Base-by-base conservation (phyloP, 768 basidiomycete species). In the Mycena chlorophos region DNA sequence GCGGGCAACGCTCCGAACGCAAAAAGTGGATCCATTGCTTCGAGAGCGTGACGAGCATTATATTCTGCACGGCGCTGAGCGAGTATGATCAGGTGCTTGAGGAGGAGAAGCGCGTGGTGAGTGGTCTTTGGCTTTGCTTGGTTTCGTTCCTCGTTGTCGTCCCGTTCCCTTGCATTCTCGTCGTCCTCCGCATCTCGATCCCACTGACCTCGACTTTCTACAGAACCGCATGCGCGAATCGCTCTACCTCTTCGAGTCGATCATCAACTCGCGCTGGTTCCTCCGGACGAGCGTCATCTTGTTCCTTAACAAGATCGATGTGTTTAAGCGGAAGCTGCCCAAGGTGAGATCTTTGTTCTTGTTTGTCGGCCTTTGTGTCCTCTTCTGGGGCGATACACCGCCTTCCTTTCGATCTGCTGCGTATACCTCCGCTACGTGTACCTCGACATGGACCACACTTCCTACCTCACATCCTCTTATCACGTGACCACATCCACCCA, bases 141-240 rank as follows among this genome's bases (percentile, higher is more conserved):
- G n/a, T n/a, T n/a, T n/a, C n/a, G n/a, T n/a, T n/a, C n/a, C n/a
- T n/a, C n/a, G n/a, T n/a, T n/a, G n/a, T n/a, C n/a, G n/a, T n/a
- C n/a, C n/a, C n/a, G n/a, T n/a, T n/a, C n/a, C n/a, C n/a, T n/a
- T n/a, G n/a, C n/a, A 27, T 29, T 39, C 52, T 48, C 48, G 17
- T 48, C 23, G 31, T 57, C n/a, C 30, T 43, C 20, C 27, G 37
- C 49, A 30, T 47, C 20, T 27, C 28, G 37, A 1, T 13, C 42
- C 23, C 28, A 14, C 68, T 87, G 84, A 89, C n/a, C 12, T 10
- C 22, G 23, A 25, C 23, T 40, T 22, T 19, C 39, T 49, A 12
- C 59, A 90, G 87, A 96, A 95, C 73, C 91, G 91, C 51, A 94
- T 97, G 91, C 84, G 86, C 62, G 94, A 96, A 70, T 89, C 91